These are phyloP conservation scores for Cucumis variabilis DNA, from an alignment of 331 rosid genomes.

Conservation along the genomic window DNA sequence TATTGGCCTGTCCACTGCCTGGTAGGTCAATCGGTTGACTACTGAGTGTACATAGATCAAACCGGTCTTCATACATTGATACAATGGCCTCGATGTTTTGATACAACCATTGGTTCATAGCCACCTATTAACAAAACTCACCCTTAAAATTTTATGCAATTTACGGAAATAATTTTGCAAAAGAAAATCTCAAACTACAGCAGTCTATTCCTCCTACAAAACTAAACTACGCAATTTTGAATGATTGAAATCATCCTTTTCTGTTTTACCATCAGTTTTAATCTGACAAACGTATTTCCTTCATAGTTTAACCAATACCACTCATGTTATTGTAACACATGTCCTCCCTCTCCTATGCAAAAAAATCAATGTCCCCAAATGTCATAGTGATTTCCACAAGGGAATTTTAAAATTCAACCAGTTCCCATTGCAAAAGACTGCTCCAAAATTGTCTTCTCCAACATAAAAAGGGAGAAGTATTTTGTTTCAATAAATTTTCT, in stretches of 20 bases:
- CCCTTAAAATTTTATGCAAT: not conserved
- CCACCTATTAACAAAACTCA: slow-evolving; percentile 60
- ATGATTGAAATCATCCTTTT: not conserved
- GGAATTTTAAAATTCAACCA: not conserved
- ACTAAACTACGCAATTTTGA: not conserved
- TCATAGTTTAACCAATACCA: not conserved
- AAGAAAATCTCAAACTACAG: not conserved
- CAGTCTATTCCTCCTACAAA: not conserved
- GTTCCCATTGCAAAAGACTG: not conserved
- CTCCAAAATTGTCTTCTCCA: not conserved
- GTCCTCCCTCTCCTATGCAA: not conserved
- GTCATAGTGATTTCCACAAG: slow-evolving; percentile 3
- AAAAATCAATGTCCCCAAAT: not conserved
- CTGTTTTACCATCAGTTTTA: not conserved
- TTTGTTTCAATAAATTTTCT: not conserved
- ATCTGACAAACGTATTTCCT: not conserved
- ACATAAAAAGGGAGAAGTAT: not conserved
- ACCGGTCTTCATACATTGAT: slow-evolving; percentile 95
- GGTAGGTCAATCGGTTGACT: slow-evolving; percentile 62
- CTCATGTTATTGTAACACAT: not conserved
- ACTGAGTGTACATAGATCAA: slow-evolving; percentile 79
- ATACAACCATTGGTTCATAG: slow-evolving; percentile 87
- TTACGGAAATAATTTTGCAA: not conserved
- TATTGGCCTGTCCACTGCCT: slow-evolving; percentile 51
- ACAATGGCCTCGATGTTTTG: slow-evolving; percentile 84